These are phyloP conservation scores for Coemansia reversa DNA, from an alignment of 192 early-diverging fungal genomes.

Conservation along the genomic window DNA sequence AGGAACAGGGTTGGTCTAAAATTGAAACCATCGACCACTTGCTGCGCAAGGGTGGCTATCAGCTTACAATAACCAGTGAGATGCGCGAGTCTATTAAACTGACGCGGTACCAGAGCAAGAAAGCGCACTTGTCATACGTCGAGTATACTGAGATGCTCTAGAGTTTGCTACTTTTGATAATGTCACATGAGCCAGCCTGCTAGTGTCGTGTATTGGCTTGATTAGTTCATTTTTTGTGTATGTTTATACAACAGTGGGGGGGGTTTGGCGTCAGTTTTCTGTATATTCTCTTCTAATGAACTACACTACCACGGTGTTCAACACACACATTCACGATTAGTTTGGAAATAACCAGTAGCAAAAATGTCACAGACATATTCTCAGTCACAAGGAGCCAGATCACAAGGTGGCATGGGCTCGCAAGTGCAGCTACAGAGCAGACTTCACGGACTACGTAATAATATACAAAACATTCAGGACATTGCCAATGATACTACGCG, in stretches of 20 bases:
- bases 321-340: too few species aligned
- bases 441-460: conserved; percentile 9
- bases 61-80: conserved; percentile 59
- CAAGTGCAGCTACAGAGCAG: conserved; percentile 23
- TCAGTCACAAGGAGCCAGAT: too few species aligned
- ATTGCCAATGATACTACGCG: conserved; percentile 23
- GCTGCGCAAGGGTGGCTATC: conserved; percentile 82
- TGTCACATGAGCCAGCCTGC: background rate
- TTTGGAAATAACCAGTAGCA: too few species aligned
- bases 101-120: conserved; percentile 82
- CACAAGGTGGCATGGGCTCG: conserved; percentile 10
- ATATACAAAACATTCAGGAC: conserved; percentile 13
- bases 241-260: background rate
- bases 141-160: conserved; percentile 60
- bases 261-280: background rate
- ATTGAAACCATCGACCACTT: conserved; percentile 80
- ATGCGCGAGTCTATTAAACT: conserved; percentile 64
- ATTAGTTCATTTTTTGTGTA: background rate
- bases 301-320: too few species aligned
- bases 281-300: too few species aligned
- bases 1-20: conserved; percentile 89
- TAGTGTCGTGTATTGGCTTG: conserved; percentile 3
- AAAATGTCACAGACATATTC: conserved; percentile 11
- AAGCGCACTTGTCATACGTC: conserved; percentile 65
- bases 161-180: background rate